Evolutionary conservation across 176 grass and related monocot genomes (phyloP).

Genomic region (Phoenix roebelenii): DNA sequence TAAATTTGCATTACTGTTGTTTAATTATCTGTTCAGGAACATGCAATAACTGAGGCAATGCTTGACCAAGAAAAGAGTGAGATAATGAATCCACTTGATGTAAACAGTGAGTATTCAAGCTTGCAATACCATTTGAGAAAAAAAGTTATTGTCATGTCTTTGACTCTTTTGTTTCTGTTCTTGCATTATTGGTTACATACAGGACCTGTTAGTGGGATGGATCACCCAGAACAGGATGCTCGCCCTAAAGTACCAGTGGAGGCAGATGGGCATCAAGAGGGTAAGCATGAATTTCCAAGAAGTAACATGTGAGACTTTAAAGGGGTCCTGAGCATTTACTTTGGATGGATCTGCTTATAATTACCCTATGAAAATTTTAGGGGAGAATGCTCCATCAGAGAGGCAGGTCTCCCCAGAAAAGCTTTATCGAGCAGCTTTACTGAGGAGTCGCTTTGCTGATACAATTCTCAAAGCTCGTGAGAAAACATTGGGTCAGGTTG

Average conservation of each 20-base stretch:
- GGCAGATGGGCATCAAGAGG: conserved; percentile 34
- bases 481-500: conserved; percentile 91
- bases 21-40: conserved; percentile 42
- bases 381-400: conserved; percentile 49
- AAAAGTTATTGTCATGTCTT: no score
- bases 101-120: conserved; percentile 15
- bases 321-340: conserved; percentile 20
- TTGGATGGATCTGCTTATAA: conserved; percentile 28
- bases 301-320: conserved; percentile 32
- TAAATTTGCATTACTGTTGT: background rate
- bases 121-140: no score
- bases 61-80: conserved; percentile 64
- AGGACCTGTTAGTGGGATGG: conserved; percentile 39
- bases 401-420: conserved; percentile 63
- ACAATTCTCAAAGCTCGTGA: conserved; percentile 98
- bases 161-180: no score
- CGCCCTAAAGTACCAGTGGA: conserved; percentile 36
- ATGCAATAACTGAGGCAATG: conserved; percentile 16
- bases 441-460: conserved; percentile 86
- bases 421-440: conserved; percentile 68
- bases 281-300: conserved; percentile 50
- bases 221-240: conserved; percentile 35
- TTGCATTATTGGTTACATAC: background rate
- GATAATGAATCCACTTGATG: conserved; percentile 18
- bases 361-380: conserved; percentile 57